Percentiles rank a stretch among this genome's conserved stretches.
Evolutionary conservation across 306 rosid genomes (phyloP).

Genomic region (Medicago truncatula): DNA sequence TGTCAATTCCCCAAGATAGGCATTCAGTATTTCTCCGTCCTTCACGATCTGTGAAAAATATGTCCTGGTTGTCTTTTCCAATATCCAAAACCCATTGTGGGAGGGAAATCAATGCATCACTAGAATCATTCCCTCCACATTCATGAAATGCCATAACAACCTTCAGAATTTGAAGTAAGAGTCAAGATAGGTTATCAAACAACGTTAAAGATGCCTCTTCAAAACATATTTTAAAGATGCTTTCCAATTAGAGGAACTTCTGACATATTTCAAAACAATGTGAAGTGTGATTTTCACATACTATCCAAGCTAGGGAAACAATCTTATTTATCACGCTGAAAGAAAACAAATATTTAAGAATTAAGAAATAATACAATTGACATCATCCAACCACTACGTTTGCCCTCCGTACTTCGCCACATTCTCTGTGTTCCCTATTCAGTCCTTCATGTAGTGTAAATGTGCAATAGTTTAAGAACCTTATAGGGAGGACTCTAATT

Average conservation of each 20-base stretch:
- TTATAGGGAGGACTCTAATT: slow-evolving; percentile 10
- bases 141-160: slow-evolving; percentile 98
- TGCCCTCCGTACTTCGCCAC: slow-evolving; percentile 8
- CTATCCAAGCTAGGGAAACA: slow-evolving; percentile 27
- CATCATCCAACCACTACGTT: slow-evolving; percentile 27
- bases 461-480: slow-evolving; percentile 27
- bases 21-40: slow-evolving; percentile 95
- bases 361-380: slow-evolving; percentile 24
- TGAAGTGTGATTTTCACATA: slow-evolving; percentile 36
- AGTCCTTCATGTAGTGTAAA: neutral
- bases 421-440: slow-evolving; percentile 19
- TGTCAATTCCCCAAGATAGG: slow-evolving; percentile 93
- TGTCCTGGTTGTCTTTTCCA: slow-evolving; percentile 86
- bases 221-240: no score
- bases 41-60: slow-evolving; percentile 95
- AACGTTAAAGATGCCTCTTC: slow-evolving; percentile 18
- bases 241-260: slow-evolving; percentile 23
- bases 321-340: slow-evolving; percentile 4
- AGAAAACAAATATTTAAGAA: slow-evolving; percentile 15
- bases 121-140: slow-evolving; percentile 72
- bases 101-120: slow-evolving; percentile 70
- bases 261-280: slow-evolving; percentile 27
- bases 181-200: slow-evolving; percentile 44
- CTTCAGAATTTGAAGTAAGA: slow-evolving; percentile 59
- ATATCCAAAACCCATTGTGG: slow-evolving; percentile 95